phyloP scores from a whole-genome alignment of 176 grass and related monocot species.

The Poa pratensis region DNA sequence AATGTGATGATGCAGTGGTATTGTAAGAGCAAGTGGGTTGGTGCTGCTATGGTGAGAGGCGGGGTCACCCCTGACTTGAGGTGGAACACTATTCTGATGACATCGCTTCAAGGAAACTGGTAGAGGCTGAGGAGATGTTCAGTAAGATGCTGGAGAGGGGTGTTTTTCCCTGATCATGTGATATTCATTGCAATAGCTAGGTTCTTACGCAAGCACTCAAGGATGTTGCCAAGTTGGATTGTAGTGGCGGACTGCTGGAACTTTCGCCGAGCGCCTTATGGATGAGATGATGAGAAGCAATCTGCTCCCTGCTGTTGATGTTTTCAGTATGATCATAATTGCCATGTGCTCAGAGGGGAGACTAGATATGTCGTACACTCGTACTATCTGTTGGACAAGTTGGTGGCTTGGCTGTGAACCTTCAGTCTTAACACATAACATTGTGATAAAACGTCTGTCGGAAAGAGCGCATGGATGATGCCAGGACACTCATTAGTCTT shows the following conservation, averaged over 20 bases:
- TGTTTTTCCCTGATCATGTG: conserved; percentile 11
- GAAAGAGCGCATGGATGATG: not conserved
- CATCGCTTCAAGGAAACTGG: not conserved
- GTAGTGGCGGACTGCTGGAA: not conserved
- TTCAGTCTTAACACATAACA: conserved; percentile 47
- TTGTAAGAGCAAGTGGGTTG: conserved; percentile 16
- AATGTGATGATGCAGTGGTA: conserved; percentile 23
- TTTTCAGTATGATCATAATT: conserved; percentile 43
- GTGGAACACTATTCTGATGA: conserved; percentile 20
- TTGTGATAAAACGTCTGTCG: conserved; percentile 38
- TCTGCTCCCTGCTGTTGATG: conserved; percentile 41
- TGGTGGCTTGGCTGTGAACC: conserved; percentile 43
- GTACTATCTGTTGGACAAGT: conserved; percentile 44
- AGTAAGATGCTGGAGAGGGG: conserved; percentile 19
- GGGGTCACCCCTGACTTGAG: not conserved
- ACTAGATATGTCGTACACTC: conserved; percentile 21
- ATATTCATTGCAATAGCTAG: conserved; percentile 15
- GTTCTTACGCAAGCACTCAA: conserved; percentile 22
- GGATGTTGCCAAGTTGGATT: conserved; percentile 24
- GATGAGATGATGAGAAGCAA: conserved; percentile 42
- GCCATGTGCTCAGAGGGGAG: conserved; percentile 42
- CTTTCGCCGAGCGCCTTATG: conserved; percentile 29
- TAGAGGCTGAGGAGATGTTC: not conserved
- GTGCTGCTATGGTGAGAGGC: not conserved
- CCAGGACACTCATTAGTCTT: conserved; percentile 10